phyloP scores from a whole-genome alignment of 305 asterid genomes.

The Ilex paraguariensis region DNA sequence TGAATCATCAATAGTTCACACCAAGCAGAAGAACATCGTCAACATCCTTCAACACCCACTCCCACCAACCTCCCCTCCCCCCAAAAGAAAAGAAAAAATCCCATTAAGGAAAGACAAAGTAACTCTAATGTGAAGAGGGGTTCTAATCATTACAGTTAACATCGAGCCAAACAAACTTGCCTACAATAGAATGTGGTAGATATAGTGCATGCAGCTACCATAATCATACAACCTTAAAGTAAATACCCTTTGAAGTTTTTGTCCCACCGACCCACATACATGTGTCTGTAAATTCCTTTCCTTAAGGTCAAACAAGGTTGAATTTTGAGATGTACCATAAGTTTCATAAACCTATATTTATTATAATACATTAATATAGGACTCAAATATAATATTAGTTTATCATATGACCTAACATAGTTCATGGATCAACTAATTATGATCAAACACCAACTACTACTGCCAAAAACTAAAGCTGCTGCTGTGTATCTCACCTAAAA shows the following conservation, averaged over 20 bases:
- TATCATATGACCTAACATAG: slow-evolving; percentile 20
- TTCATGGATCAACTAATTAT: slow-evolving; percentile 67
- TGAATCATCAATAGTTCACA: no score
- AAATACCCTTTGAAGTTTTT: slow-evolving; percentile 7
- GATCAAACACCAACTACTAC: slow-evolving; percentile 44
- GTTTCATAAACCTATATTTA: no score
- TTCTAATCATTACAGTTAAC: slow-evolving; percentile 30
- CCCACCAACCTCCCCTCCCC: no score
- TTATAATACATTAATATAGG: no score
- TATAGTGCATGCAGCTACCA: slow-evolving; percentile 16
- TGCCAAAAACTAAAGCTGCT: slow-evolving; percentile 5
- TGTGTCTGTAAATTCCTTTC: neutral
- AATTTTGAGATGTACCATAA: neutral
- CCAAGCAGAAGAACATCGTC: no score
- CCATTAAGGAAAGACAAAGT: no score
- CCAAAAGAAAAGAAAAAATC: slow-evolving; percentile 6
- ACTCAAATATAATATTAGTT: slow-evolving; percentile 1
- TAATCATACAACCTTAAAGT: slow-evolving; percentile 11
- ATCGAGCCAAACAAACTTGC: slow-evolving; percentile 54
- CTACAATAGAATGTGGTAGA: slow-evolving; percentile 28
- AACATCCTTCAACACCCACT: neutral
- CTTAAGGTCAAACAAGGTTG: slow-evolving; percentile 1
- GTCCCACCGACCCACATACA: slow-evolving; percentile 25
- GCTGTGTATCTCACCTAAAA: no score
- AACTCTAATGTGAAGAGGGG: slow-evolving; percentile 5